Evolutionary conservation across 345 rosid species (phyloP), one percentile per base, ranked within the genome.

Genomic region (Gossypium thurberi): DNA sequence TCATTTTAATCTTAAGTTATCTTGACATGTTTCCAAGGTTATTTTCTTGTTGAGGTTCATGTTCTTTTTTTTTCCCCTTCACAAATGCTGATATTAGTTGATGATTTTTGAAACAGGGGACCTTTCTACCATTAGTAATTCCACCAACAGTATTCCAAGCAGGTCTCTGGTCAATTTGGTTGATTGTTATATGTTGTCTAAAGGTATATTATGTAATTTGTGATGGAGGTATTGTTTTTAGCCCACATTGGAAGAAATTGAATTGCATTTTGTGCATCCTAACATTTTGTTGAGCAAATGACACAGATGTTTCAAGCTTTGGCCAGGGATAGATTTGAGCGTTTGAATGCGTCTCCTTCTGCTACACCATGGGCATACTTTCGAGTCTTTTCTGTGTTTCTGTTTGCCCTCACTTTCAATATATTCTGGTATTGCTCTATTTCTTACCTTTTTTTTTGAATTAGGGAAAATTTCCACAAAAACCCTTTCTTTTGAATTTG

Each of bases 251-350:
- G 53, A 33, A 47, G 70, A 33, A 48, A 23, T 60, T 66, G 52
- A 68, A 42, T 66, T 60, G 64, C 66, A 43, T 59, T 9, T 17
- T 10, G 14, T 44, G n/a, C 59, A 57, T 66, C 18, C 15, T 80
- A 15, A 68, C 28, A 58, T 60, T 25, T 50, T 53, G 46, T 57
- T 66, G 48, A 76, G 59, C 70, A 43, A 74, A 68, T 33, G 57
- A 70, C 26, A 33, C 69, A 43, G 99, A 91, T 92, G 98, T 92
- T 92, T 89, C 99, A 95, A 91, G 99, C 98, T 79, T 83, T 95
- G 88, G 97, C 93, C 63, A 91, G 97, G 84, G 99, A 95, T 82
- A 91, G 99, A 69, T 91, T 95, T 77, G 99, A 95, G 74, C 87
- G 91, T 62, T 79, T 95, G 85, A 92, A 95, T 83, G 94, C 99